Evolutionary conservation across 1,139 yeast species (phyloP), one percentile per base, ranked within the genome.

Genomic region (Debaryomyces subglobosus): DNA sequence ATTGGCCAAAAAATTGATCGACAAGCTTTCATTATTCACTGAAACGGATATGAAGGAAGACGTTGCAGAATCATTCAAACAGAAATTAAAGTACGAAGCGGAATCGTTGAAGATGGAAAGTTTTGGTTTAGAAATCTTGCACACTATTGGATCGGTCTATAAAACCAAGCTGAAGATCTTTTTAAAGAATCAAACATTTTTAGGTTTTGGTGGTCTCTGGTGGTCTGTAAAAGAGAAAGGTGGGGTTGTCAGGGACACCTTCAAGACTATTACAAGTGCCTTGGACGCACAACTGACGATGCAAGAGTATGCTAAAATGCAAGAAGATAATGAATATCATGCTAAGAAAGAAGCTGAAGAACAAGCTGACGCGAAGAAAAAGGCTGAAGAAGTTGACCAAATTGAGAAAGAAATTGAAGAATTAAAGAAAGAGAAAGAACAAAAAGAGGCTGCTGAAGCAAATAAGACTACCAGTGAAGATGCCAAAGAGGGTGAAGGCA

Each of bases 41-140:
- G 98, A 92, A 65, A 86, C 96, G 2, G 88, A 84, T 53, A 85
- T 86, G 76, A 81, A 81, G 43, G 79, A 71, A 1, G 91, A 83
- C 51, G 87, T 91, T 35, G 81, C 84, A 13, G 70, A 71, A 29
- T 82, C 96, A 0, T 92, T 90, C 67, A 75, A 77, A 52, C 81
- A 78, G 48, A 90, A 91, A 65, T 80, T 88, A 61, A 79, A 78
- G 55, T 81, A 86, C 55, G 97, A 92, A 67, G 96, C 96, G 1
- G 96, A 91, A 61, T 79, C 87, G 42, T 78, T 94, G 53, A 92
- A 92, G 63, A 85, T 90, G 88, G 98, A 92, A 68, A 89, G 96
- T 45, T 94, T 92, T 70, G 98, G 98, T 7, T 72, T 91, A 45
- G 96, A 92, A 63, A 86, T 92, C 42, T 78, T 94, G 49, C 97